Evolutionary conservation across 2,329 filamentous ascomycete genomes (phyloP).

Genomic region (Botrytis fabae): DNA sequence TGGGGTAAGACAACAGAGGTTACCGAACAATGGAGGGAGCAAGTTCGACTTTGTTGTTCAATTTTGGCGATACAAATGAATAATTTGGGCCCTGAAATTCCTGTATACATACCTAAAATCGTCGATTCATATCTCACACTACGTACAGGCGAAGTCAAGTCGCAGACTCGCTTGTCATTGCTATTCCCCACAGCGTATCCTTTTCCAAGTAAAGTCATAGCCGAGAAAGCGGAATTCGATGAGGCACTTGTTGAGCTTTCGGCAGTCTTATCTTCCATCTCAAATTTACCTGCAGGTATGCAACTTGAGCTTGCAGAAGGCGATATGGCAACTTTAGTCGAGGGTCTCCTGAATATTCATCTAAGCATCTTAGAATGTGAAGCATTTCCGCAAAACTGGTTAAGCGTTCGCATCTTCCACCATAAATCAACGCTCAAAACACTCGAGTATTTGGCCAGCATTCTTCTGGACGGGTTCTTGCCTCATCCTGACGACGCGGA

Average conservation of each 20-base stretch:
- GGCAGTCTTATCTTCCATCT: conserved; percentile 79
- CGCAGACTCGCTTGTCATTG: conserved; percentile 72
- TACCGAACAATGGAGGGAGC: conserved; percentile 85
- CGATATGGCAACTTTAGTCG: conserved; percentile 72
- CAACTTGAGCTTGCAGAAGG: conserved; percentile 73
- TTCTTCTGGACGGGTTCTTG: conserved; percentile 80
- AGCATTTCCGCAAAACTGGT: conserved; percentile 85
- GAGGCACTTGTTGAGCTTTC: conserved; percentile 88
- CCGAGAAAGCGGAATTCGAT: conserved; percentile 65
- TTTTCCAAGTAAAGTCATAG: conserved; percentile 72
- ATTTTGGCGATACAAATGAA: conserved; percentile 84
- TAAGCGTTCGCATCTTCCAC: conserved; percentile 90
- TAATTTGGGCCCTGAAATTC: conserved; percentile 75
- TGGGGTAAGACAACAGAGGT: conserved; percentile 78
- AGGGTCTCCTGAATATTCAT: conserved; percentile 78
- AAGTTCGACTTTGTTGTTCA: conserved; percentile 90
- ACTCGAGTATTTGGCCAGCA: conserved; percentile 76
- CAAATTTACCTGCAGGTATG: conserved; percentile 71
- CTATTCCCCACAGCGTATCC: conserved; percentile 90
- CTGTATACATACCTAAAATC: conserved; percentile 86
- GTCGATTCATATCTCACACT: conserved; percentile 86
- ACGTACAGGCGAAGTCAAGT: conserved; percentile 53
- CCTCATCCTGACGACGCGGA: conserved; percentile 85
- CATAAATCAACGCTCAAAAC: conserved; percentile 87
- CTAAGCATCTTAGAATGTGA: conserved; percentile 87